Evolutionary conservation across 2,329 filamentous ascomycete genomes (phyloP).

Genomic region (Aspergillus quadricinctus): DNA sequence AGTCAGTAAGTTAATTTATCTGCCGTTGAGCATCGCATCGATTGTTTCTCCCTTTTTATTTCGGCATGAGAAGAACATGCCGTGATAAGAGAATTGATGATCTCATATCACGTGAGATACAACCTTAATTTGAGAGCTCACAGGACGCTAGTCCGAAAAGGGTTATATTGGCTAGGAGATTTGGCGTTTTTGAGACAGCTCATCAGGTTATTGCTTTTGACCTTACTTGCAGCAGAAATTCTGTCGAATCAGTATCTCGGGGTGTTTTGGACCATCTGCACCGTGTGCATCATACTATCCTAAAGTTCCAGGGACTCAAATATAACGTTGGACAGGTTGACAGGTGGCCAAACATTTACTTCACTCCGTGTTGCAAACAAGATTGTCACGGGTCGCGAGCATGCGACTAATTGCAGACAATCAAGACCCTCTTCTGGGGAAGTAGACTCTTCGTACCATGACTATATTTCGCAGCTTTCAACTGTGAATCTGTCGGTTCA

Average conservation of each 20-base stretch:
- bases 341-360: not conserved
- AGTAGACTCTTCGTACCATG: not conserved
- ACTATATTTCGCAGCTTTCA: not conserved
- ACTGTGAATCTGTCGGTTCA: not conserved
- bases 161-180: not conserved
- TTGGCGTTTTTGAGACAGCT: not conserved
- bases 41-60: not conserved
- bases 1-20: not conserved
- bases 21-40: not conserved
- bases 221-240: not conserved
- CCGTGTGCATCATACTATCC: not conserved
- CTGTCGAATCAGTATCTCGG: not conserved
- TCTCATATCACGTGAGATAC: not conserved
- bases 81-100: not conserved
- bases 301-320: not conserved
- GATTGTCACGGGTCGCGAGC: too few species aligned
- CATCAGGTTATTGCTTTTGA: not conserved
- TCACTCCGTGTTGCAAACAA: not conserved
- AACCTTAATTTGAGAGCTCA: not conserved
- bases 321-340: not conserved
- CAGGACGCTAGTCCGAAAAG: not conserved
- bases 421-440: not conserved
- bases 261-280: not conserved
- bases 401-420: not conserved
- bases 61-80: not conserved